Conservation (phyloP, 2,329 filamentous ascomycete species). For the Cercospora sojina region DNA sequence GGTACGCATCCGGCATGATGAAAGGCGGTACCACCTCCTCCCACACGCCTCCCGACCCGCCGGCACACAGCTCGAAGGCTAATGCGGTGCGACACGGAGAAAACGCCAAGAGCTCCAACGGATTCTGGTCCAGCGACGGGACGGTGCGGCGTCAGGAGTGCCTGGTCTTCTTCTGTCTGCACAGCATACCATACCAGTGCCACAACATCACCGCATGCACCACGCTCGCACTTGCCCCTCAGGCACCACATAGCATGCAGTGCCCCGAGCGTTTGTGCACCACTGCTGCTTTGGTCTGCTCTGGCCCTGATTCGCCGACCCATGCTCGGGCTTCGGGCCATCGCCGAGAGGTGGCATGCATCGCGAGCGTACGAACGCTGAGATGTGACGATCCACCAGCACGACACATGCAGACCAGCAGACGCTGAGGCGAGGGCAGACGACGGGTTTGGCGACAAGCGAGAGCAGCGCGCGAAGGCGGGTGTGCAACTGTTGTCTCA, state of each 20-base stretch:
- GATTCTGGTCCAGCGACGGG: not conserved
- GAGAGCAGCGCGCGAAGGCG: not conserved
- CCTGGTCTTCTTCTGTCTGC: not conserved
- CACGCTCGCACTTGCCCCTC: not conserved
- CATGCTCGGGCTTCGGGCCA: not conserved
- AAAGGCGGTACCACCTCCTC: not conserved
- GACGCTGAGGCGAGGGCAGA: not conserved
- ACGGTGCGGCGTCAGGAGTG: not conserved
- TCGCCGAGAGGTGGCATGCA: not conserved
- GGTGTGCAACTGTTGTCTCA: conserved; percentile 8
- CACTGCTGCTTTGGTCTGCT: not conserved
- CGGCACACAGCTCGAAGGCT: not conserved
- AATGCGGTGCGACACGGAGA: not conserved
- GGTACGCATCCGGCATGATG: not conserved
- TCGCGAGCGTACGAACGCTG: not conserved
- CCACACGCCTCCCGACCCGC: not conserved
- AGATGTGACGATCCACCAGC: not conserved
- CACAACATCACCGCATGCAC: not conserved
- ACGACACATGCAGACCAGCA: not conserved
- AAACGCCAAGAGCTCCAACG: not conserved
- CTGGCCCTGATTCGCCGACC: not conserved
- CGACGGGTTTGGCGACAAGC: not conserved
- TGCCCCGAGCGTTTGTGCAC: not conserved
- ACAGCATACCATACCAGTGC: not conserved
- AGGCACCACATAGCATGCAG: not conserved